Percentiles rank a stretch among this genome's conserved stretches.
phyloP scores from a whole-genome alignment of 2,329 filamentous ascomycete species.

The Sporothrix pseudoabietina region DNA sequence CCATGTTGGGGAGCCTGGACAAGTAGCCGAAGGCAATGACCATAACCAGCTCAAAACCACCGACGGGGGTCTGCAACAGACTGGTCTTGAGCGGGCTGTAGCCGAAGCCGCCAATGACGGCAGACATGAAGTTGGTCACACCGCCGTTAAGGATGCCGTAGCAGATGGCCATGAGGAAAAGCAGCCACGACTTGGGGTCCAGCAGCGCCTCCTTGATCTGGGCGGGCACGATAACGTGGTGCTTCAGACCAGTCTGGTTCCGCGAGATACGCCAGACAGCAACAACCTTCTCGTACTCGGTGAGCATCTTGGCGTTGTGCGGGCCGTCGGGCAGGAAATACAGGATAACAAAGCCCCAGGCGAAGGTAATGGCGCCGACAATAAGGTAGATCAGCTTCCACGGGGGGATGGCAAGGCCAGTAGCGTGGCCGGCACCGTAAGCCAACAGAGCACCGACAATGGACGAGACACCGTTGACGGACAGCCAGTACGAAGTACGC shows the following conservation, averaged over 20 bases:
- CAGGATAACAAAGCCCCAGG: slow-evolving; percentile 30
- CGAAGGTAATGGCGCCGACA: slow-evolving; percentile 36
- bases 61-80: slow-evolving; percentile 48
- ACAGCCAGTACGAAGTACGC: slow-evolving; percentile 43
- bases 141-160: slow-evolving; percentile 46
- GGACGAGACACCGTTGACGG: slow-evolving; percentile 40
- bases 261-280: slow-evolving; percentile 45
- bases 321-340: slow-evolving; percentile 45
- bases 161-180: slow-evolving; percentile 40
- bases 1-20: slow-evolving; percentile 49
- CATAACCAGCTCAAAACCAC: slow-evolving; percentile 40
- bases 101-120: slow-evolving; percentile 44
- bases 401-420: slow-evolving; percentile 35
- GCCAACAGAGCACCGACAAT: slow-evolving; percentile 40
- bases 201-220: slow-evolving; percentile 41
- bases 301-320: slow-evolving; percentile 42
- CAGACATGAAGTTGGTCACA: slow-evolving; percentile 51
- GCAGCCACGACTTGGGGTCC: slow-evolving; percentile 40
- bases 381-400: slow-evolving; percentile 38
- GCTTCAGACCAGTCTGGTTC: slow-evolving; percentile 49
- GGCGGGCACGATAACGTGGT: slow-evolving; percentile 41
- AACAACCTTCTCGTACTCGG: slow-evolving; percentile 43
- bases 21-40: slow-evolving; percentile 46
- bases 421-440: slow-evolving; percentile 39
- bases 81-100: slow-evolving; percentile 45